Percentiles rank a stretch among this genome's conserved stretches.
Evolutionary conservation across 768 basidiomycete genomes (phyloP).

Genomic region (Suillus alpinus): DNA sequence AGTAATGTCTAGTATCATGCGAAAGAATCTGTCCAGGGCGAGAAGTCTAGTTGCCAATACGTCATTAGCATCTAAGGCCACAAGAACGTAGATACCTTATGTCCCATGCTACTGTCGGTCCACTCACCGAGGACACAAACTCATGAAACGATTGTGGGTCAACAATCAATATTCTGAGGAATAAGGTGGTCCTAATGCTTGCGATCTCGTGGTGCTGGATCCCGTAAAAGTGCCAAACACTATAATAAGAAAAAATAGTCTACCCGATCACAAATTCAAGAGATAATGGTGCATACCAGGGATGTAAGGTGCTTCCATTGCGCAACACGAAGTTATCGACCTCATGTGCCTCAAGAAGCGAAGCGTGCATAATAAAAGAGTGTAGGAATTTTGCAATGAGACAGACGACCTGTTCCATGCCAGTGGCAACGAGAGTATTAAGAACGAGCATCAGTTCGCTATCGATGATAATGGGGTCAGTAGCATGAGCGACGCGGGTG

Average conservation of each 20-base stretch:
- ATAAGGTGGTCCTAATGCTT: conserved; percentile 49
- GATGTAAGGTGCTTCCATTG: conserved; percentile 54
- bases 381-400: conserved; percentile 62
- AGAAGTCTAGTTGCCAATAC: conserved; percentile 29
- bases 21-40: conserved; percentile 46
- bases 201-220: conserved; percentile 57
- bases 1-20: conserved; percentile 63
- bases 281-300: conserved; percentile 43
- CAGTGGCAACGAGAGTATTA: conserved; percentile 46
- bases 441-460: conserved; percentile 54
- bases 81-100: conserved; percentile 30
- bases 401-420: conserved; percentile 47
- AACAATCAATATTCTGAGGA: conserved; percentile 59
- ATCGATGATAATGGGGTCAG: conserved; percentile 64
- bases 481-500: conserved; percentile 37
- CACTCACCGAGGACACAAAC: conserved; percentile 37
- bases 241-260: conserved; percentile 22
- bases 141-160: conserved; percentile 60
- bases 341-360: conserved; percentile 62
- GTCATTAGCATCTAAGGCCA: conserved; percentile 40
- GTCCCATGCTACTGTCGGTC: not conserved
- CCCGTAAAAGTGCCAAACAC: conserved; percentile 68
- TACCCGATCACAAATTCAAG: not conserved
- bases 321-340: conserved; percentile 71
- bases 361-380: conserved; percentile 56